These are phyloP conservation scores for Fusarium longipes DNA, from an alignment of 2,329 filamentous ascomycete species.

Conservation along the genomic window DNA sequence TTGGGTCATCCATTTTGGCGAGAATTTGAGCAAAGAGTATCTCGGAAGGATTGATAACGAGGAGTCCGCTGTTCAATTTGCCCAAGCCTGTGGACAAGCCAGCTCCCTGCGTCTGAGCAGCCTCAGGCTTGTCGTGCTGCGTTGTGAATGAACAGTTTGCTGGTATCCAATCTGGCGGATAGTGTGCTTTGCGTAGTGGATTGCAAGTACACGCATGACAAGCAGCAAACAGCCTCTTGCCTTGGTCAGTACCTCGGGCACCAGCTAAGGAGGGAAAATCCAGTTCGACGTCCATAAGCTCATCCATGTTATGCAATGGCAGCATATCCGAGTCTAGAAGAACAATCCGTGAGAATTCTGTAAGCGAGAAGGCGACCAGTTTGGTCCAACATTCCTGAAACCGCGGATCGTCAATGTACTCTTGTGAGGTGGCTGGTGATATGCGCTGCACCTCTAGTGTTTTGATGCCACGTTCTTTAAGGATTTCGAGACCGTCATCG, in stretches of 20 bases:
- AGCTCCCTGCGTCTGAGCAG: constrained; percentile 2
- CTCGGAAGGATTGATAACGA: constrained; percentile 18
- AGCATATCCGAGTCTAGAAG: constrained; percentile 24
- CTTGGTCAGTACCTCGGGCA: fast-evolving
- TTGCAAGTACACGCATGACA: constrained; percentile 30
- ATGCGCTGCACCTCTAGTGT: not conserved
- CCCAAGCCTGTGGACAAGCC: not conserved
- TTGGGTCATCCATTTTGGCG: not conserved
- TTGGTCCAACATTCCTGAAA: constrained; percentile 16
- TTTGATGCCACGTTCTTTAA: not conserved
- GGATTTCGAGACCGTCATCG: not conserved
- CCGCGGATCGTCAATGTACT: not conserved
- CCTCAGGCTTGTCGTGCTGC: not conserved
- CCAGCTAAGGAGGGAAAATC: not conserved
- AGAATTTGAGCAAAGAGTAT: not conserved
- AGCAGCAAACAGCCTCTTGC: constrained; percentile 22
- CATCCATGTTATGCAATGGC: constrained; percentile 18
- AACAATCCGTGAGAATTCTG: constrained; percentile 5
- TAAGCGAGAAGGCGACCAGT: constrained; percentile 6
- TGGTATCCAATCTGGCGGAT: constrained; percentile 11
- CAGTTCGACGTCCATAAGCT: constrained; percentile 14
- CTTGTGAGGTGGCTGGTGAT: not conserved
- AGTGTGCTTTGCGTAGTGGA: constrained; percentile 6
- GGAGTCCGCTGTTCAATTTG: constrained; percentile 24
- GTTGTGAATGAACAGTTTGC: constrained; percentile 21